phyloP scores from a whole-genome alignment of 352 stramenopile genomes.

The Phytophthora idaei region DNA sequence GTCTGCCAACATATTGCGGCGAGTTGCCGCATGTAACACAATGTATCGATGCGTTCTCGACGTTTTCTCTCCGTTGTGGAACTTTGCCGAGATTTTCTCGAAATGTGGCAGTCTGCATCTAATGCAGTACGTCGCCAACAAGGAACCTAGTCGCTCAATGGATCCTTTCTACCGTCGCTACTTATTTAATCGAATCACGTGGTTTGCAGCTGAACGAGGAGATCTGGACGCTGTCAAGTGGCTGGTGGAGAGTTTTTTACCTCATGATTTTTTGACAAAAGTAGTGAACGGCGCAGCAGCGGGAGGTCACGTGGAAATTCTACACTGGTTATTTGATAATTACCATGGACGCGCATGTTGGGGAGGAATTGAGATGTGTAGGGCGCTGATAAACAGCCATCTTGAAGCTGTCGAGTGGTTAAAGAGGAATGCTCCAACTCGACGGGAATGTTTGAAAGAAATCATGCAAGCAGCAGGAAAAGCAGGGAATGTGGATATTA shows the following conservation, averaged over 20 bases:
- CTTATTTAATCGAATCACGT: conserved; percentile 16
- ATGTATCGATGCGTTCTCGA: conserved; percentile 22
- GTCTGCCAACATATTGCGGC: background rate
- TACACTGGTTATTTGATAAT: conserved; percentile 19
- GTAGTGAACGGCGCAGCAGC: conserved; percentile 23
- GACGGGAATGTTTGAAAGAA: conserved; percentile 7
- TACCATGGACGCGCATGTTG: conserved; percentile 11
- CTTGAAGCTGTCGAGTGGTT: conserved; percentile 48
- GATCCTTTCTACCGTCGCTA: conserved; percentile 23
- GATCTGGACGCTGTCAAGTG: conserved; percentile 18
- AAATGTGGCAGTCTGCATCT: conserved; percentile 12
- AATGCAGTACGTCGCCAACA: conserved; percentile 14
- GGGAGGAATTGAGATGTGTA: conserved; percentile 24
- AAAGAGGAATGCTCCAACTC: conserved; percentile 19
- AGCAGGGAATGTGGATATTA: conserved; percentile 6
- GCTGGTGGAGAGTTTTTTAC: conserved; percentile 16
- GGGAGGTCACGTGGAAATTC: conserved; percentile 13
- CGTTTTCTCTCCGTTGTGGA: conserved; percentile 16
- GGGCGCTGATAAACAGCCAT: conserved; percentile 38
- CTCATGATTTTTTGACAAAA: conserved; percentile 18
- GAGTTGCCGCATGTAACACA: conserved; percentile 17
- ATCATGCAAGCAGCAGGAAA: conserved; percentile 20
- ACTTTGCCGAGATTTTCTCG: conserved; percentile 15
- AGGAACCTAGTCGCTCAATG: conserved; percentile 1
- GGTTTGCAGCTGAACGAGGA: conserved; percentile 15